These are phyloP conservation scores for Plasmopara viticola DNA, from an alignment of 352 stramenopile species.

Conservation along the genomic window DNA sequence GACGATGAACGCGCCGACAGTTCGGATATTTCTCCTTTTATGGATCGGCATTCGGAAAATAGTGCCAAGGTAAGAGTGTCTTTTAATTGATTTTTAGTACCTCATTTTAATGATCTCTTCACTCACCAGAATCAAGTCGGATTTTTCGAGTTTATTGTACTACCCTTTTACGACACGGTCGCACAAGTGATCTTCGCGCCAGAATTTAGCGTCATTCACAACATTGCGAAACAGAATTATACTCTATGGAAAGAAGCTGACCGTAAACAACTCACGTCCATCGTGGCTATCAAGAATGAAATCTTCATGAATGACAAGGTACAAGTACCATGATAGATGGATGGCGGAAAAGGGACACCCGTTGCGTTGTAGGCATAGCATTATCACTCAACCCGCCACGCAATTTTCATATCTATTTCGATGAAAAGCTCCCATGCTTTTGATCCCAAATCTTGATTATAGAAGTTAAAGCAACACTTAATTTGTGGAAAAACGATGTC, in stretches of 20 bases:
- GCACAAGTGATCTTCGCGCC: slow-evolving; percentile 69
- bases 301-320: slow-evolving; percentile 70
- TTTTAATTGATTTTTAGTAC: background rate
- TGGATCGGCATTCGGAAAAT: slow-evolving; percentile 86
- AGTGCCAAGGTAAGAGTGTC: slow-evolving; percentile 57
- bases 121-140: slow-evolving; percentile 69
- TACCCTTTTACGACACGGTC: slow-evolving; percentile 77
- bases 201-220: slow-evolving; percentile 65
- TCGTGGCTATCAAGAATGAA: slow-evolving; percentile 73
- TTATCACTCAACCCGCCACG: too few species aligned
- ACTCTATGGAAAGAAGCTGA: slow-evolving; percentile 81
- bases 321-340: slow-evolving; percentile 31
- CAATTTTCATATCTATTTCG: too few species aligned
- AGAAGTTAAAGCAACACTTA: too few species aligned
- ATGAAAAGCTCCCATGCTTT: too few species aligned
- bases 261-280: slow-evolving; percentile 70
- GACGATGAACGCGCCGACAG: slow-evolving; percentile 88
- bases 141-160: slow-evolving; percentile 83
- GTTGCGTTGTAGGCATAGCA: too few species aligned
- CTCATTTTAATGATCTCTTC: background rate
- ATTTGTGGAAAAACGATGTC: too few species aligned
- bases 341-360: too few species aligned
- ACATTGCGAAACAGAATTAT: slow-evolving; percentile 80
- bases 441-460: too few species aligned
- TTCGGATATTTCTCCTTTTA: slow-evolving; percentile 89